phyloP scores from a whole-genome alignment of 805 yeast genomes.

The Osmozyma mogii region DNA sequence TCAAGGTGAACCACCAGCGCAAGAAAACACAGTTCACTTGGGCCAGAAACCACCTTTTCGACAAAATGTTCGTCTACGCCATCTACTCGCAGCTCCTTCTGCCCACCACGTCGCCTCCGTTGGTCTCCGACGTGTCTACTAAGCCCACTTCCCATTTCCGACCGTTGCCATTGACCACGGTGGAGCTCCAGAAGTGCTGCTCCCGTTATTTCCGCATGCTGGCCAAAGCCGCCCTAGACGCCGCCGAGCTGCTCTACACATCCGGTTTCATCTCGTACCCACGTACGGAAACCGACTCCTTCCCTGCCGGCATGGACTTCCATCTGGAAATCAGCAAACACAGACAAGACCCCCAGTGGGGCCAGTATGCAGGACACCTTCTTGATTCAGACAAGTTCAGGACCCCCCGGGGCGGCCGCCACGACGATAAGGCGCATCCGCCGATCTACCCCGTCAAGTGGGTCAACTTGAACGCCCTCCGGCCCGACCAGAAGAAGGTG shows the following conservation, averaged over 20 bases:
- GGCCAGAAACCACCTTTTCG: slow-evolving; percentile 68
- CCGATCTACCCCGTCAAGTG: slow-evolving; percentile 86
- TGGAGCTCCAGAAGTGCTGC: slow-evolving; percentile 84
- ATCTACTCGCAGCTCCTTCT: slow-evolving; percentile 61
- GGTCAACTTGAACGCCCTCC: slow-evolving; percentile 22
- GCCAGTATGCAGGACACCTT: slow-evolving; percentile 48
- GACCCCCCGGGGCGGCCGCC: slow-evolving; percentile 72
- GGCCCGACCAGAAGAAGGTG: slow-evolving; percentile 52
- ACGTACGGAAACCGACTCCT: slow-evolving; percentile 91
- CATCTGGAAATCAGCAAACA: slow-evolving; percentile 56
- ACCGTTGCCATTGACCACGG: slow-evolving; percentile 92
- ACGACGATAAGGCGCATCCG: slow-evolving; percentile 95
- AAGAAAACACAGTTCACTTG: slow-evolving; percentile 49
- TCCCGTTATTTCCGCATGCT: slow-evolving; percentile 64
- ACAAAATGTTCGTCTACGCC: slow-evolving; percentile 53
- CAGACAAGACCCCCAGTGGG: slow-evolving; percentile 53
- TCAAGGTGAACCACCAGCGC: slow-evolving; percentile 40
- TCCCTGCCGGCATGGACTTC: slow-evolving; percentile 72
- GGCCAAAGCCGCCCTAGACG: slow-evolving; percentile 67
- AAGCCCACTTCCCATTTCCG: slow-evolving; percentile 69
- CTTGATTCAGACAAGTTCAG: slow-evolving; percentile 35
- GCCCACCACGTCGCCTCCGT: slow-evolving; percentile 36
- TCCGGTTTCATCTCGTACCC: slow-evolving; percentile 89
- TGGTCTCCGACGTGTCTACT: slow-evolving; percentile 41
- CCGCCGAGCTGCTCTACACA: slow-evolving; percentile 82